Conservation (phyloP, 2,329 filamentous ascomycete species). For the Geosmithia morbida region DNA sequence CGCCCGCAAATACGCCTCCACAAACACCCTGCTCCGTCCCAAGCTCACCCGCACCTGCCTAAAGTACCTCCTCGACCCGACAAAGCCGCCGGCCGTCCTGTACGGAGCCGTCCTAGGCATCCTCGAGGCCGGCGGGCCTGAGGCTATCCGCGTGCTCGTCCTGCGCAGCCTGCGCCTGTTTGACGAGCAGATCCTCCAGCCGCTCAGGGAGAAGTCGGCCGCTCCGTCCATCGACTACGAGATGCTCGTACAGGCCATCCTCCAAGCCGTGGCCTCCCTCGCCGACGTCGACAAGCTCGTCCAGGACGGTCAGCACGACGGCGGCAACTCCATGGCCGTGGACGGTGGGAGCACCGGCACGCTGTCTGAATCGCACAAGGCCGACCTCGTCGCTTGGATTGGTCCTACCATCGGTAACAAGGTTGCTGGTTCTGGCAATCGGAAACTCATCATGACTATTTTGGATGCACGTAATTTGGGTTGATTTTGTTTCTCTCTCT, state of each 20-base stretch:
- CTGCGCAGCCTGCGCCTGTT: slow-evolving; percentile 41
- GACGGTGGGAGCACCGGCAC: slow-evolving; percentile 26
- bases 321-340: slow-evolving; percentile 10
- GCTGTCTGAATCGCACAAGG: slow-evolving; percentile 19
- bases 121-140: slow-evolving; percentile 56
- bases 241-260: slow-evolving; percentile 39
- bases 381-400: slow-evolving; percentile 37
- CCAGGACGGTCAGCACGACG: slow-evolving; percentile 17
- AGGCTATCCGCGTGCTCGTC: slow-evolving; percentile 41
- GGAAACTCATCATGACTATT: slow-evolving; percentile 31
- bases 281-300: slow-evolving; percentile 9
- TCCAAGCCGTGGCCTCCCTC: slow-evolving; percentile 35
- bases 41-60: slow-evolving; percentile 87
- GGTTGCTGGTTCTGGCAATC: slow-evolving; percentile 29
- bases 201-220: slow-evolving; percentile 35
- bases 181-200: slow-evolving; percentile 36
- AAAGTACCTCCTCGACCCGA: slow-evolving; percentile 80
- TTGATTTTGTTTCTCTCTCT: slow-evolving; percentile 10
- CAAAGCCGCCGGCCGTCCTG: slow-evolving; percentile 68
- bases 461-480: slow-evolving; percentile 41
- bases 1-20: slow-evolving; percentile 64
- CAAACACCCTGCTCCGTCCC: slow-evolving; percentile 69
- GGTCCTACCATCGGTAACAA: slow-evolving; percentile 37
- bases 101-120: slow-evolving; percentile 81
- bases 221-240: slow-evolving; percentile 32